A percentile compares a stretch with the other conserved stretches of the same genome.
Evolutionary conservation across 371 early-diverging fungal genomes (phyloP).

Genomic region (Batrachochytrium dendrobatidis): DNA sequence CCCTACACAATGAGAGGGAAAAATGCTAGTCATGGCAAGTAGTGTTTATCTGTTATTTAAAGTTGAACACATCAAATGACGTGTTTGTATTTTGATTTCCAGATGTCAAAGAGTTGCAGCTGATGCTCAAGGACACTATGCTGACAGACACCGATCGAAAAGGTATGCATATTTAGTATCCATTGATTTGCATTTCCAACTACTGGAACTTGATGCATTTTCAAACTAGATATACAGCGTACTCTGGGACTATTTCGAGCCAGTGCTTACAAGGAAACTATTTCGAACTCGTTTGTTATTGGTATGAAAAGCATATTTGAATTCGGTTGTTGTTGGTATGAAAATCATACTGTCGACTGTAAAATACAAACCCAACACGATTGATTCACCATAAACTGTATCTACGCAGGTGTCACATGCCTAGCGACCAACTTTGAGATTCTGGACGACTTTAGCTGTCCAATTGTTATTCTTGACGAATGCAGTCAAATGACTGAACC

Average conservation of each 20-base stretch:
- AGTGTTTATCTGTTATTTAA: background rate
- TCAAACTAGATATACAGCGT: conserved; percentile 38
- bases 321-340: conserved; percentile 34
- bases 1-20: conserved; percentile 28
- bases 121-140: conserved; percentile 56
- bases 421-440: conserved; percentile 68
- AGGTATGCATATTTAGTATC: no score
- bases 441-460: conserved; percentile 48
- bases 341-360: no score
- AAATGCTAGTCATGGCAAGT: conserved; percentile 17
- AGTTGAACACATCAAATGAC: background rate
- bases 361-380: no score
- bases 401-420: conserved; percentile 64
- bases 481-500: conserved; percentile 78
- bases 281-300: conserved; percentile 50
- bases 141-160: conserved; percentile 41
- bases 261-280: conserved; percentile 40
- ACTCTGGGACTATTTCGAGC: conserved; percentile 58
- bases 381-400: no score
- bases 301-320: conserved; percentile 8
- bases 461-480: conserved; percentile 82
- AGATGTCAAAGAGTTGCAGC: conserved; percentile 65
- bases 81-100: background rate
- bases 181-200: no score
- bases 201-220: no score